Evolutionary conservation across 139 green algal species (phyloP).

Genomic region (Coelastrella sp.): DNA sequence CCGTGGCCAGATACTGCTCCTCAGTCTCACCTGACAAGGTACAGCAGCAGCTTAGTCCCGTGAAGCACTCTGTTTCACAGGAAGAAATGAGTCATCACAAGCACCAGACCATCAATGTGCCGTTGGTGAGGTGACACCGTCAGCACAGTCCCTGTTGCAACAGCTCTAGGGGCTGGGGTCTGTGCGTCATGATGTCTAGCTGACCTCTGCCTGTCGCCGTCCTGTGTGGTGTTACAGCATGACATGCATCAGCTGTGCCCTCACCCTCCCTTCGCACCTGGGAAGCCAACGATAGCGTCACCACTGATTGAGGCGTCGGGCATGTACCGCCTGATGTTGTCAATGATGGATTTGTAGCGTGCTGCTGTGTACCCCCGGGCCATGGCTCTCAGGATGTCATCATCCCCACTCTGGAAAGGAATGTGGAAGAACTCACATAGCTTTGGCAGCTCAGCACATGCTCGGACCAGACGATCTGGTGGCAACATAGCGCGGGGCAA

Average conservation of each 20-base stretch:
- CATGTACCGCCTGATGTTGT: constrained; percentile 96
- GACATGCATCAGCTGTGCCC: not conserved
- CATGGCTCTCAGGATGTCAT: constrained; percentile 95
- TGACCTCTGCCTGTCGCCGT: too few species aligned
- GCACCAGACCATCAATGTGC: too few species aligned
- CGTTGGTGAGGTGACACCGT: too few species aligned
- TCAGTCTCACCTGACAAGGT: constrained; percentile 85
- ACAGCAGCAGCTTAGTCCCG: not conserved
- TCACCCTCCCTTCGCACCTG: constrained; percentile 61
- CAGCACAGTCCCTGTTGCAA: too few species aligned
- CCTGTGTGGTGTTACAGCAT: too few species aligned
- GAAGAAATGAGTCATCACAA: too few species aligned
- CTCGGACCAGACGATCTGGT: constrained; percentile 89
- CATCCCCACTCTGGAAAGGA: constrained; percentile 95
- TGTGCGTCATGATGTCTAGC: too few species aligned
- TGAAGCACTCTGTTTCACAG: not conserved
- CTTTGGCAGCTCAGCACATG: constrained; percentile 94
- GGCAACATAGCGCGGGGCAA: not conserved
- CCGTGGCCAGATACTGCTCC: constrained; percentile 93
- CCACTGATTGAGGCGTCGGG: constrained; percentile 93
- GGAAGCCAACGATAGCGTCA: constrained; percentile 98
- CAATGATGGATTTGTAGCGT: constrained; percentile 90
- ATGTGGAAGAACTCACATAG: constrained; percentile 99
- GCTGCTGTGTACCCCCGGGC: constrained; percentile 89
- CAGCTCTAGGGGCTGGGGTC: too few species aligned